Conservation (phyloP, 768 basidiomycete species). For the Coprinopsis strossmayeri region DNA sequence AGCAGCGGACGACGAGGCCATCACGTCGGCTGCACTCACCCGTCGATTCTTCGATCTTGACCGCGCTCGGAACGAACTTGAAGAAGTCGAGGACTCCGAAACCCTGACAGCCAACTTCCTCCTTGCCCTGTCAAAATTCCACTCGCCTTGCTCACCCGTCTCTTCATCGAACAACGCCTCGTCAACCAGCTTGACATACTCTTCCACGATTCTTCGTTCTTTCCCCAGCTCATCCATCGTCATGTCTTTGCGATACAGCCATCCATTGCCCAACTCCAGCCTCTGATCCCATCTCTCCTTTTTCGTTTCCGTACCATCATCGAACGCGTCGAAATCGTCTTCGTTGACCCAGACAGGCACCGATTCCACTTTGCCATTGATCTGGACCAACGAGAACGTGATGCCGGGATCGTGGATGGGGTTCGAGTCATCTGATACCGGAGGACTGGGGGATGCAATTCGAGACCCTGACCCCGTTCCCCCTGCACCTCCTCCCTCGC, state of each 20-base stretch:
- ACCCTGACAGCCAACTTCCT: conserved; percentile 27
- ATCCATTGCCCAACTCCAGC: conserved; percentile 74
- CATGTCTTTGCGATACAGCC: conserved; percentile 72
- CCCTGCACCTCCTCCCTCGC: conserved; percentile 48
- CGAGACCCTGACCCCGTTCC: conserved; percentile 19
- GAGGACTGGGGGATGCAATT: conserved; percentile 10
- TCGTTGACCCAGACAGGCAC: conserved; percentile 84
- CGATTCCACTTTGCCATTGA: conserved; percentile 55
- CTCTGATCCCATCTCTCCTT: conserved; percentile 78
- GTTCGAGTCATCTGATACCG: background rate
- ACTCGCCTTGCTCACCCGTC: conserved; percentile 39
- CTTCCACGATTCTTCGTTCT: conserved; percentile 49
- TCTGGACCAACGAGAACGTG: conserved; percentile 63
- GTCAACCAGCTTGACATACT: conserved; percentile 76
- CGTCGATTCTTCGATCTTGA: conserved; percentile 40
- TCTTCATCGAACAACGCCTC: conserved; percentile 66
- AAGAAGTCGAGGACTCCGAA: background rate
- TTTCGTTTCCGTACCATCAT: conserved; percentile 29
- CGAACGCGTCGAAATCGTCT: conserved; percentile 38
- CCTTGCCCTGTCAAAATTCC: conserved; percentile 39
- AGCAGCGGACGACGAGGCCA: conserved; percentile 17
- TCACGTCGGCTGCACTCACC: conserved; percentile 40
- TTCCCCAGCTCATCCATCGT: conserved; percentile 42
- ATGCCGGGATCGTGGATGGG: conserved; percentile 47
- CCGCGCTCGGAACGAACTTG: background rate